A percentile compares a stretch with the other conserved stretches of the same genome.
phyloP scores from a whole-genome alignment of 2,329 filamentous ascomycete genomes.

The Penicillium vulpinum region DNA sequence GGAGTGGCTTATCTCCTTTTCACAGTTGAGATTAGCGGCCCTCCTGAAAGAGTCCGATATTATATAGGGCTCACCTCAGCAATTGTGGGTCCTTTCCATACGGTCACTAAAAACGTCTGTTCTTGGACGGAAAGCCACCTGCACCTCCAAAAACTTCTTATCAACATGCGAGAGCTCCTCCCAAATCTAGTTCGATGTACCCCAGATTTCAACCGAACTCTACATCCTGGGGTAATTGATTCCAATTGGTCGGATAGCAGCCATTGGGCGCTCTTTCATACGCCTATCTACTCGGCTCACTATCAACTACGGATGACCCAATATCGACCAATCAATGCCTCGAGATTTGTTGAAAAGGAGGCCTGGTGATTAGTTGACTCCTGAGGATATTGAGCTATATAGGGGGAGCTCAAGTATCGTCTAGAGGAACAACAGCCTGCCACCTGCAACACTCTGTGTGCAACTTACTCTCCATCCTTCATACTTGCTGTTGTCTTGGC shows the following conservation, averaged over 20 bases:
- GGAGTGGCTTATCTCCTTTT: neutral
- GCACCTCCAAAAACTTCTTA: neutral
- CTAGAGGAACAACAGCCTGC: neutral
- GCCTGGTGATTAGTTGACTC: constrained; percentile 8
- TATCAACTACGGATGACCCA: constrained; percentile 6
- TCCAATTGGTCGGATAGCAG: constrained; percentile 14
- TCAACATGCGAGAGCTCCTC: constrained; percentile 12
- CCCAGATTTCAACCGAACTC: constrained; percentile 10
- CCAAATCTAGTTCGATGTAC: constrained; percentile 9
- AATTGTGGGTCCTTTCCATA: neutral
- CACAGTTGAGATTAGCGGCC: neutral
- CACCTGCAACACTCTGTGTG: neutral
- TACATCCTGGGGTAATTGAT: constrained; percentile 7
- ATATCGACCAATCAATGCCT: constrained; percentile 17
- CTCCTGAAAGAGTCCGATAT: accelerated
- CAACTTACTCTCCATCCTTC: neutral
- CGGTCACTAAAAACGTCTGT: accelerated
- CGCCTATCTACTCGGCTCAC: constrained; percentile 2
- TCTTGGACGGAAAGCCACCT: neutral
- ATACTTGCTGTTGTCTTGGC: neutral
- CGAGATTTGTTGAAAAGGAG: constrained; percentile 5
- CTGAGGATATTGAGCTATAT: constrained; percentile 9
- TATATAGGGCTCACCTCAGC: accelerated
- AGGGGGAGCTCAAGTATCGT: constrained; percentile 10
- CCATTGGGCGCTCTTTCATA: constrained; percentile 3